Conservation (phyloP, 2,329 filamentous ascomycete genomes). For the Penicillium sp. region DNA sequence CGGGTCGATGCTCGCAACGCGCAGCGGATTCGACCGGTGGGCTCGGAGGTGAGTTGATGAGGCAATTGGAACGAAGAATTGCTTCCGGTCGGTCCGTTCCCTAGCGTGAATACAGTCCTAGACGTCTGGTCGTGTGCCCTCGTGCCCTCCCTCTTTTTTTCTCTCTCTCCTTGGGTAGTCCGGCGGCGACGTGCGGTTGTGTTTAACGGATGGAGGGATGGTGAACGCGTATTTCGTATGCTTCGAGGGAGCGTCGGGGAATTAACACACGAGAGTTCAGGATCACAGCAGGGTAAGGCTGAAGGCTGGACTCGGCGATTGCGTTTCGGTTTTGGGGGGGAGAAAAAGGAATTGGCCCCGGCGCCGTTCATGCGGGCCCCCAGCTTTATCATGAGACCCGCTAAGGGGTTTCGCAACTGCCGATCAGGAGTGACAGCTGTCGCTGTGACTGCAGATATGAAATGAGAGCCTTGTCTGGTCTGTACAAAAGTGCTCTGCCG, state of each 20-base stretch:
- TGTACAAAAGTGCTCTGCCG: not conserved
- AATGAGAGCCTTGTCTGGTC: not conserved
- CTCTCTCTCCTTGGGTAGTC: not conserved
- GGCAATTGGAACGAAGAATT: not conserved
- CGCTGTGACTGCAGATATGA: not conserved
- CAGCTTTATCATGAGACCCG: slow-evolving; percentile 25
- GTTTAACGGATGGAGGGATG: not conserved
- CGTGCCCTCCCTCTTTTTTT: not conserved
- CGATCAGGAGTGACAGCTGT: slow-evolving; percentile 12
- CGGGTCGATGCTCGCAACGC: slow-evolving; percentile 7
- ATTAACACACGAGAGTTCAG: not conserved
- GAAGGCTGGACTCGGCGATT: slow-evolving; percentile 1
- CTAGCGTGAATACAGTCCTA: not conserved
- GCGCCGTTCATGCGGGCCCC: slow-evolving; percentile 25
- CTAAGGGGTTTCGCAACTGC: slow-evolving; percentile 12
- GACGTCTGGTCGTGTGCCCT: not conserved
- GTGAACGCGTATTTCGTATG: not conserved
- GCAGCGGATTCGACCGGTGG: not conserved
- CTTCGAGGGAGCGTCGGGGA: not conserved
- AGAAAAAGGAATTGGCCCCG: slow-evolving; percentile 5
- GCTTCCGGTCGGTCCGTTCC: not conserved
- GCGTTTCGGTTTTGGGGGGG: not conserved
- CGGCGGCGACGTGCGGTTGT: not conserved
- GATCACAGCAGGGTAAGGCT: not conserved
- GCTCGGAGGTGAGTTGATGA: not conserved